Percentiles rank a stretch among this genome's conserved stretches.
Evolutionary conservation across 768 basidiomycete genomes (phyloP).

Genomic region (Russula earlei): DNA sequence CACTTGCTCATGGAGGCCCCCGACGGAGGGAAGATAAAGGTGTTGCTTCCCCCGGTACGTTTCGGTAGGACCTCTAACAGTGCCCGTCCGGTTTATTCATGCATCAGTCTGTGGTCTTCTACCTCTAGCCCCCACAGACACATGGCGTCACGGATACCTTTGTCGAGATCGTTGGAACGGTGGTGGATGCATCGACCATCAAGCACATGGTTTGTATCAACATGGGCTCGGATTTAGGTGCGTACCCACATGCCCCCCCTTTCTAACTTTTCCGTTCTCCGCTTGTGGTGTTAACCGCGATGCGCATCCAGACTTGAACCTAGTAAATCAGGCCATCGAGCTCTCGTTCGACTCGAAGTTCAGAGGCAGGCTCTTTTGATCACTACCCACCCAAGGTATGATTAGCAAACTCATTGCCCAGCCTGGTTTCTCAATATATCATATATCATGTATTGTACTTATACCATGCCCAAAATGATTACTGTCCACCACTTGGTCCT

Average conservation of each 20-base stretch:
- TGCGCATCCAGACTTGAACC: slow-evolving; percentile 38
- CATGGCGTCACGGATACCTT: slow-evolving; percentile 39
- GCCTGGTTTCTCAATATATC: neutral
- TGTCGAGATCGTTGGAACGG: slow-evolving; percentile 61
- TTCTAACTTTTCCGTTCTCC: no score
- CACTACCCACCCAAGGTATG: no score
- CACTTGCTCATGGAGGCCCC: slow-evolving; percentile 13
- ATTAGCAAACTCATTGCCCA: neutral
- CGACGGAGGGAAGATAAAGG: slow-evolving; percentile 15
- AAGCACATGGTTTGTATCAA: slow-evolving; percentile 44
- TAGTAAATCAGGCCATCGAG: slow-evolving; percentile 54
- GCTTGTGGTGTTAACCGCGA: neutral
- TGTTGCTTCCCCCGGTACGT: slow-evolving; percentile 6
- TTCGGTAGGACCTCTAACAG: no score
- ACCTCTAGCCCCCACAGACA: slow-evolving; percentile 23
- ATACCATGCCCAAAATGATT: neutral
- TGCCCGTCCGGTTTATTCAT: no score
- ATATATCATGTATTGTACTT: neutral
- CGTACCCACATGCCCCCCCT: slow-evolving; percentile 18
- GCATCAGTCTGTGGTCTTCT: no score
- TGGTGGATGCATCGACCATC: slow-evolving; percentile 44
- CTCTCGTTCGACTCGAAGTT: slow-evolving; percentile 53
- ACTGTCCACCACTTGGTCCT: slow-evolving; percentile 19
- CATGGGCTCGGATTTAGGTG: slow-evolving; percentile 57
- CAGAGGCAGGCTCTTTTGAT: slow-evolving; percentile 37